A percentile compares a stretch with the other conserved stretches of the same genome.
Conservation (phyloP, 1,139 yeast species). For the Zygoascus meyerae region DNA sequence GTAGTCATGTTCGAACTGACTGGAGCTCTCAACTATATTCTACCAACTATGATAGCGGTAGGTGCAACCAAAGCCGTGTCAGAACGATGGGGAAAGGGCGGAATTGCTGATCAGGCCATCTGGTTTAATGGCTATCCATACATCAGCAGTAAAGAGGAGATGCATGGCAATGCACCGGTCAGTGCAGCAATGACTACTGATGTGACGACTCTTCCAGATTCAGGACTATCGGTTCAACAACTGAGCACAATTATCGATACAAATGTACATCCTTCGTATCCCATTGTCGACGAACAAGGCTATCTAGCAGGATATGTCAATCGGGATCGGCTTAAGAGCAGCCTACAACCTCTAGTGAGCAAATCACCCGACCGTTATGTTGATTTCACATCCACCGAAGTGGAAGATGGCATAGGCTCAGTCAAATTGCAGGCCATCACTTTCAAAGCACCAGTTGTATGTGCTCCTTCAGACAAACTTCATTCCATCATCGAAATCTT, state of each 20-base stretch:
- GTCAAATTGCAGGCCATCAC: neutral
- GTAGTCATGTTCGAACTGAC: constrained; percentile 96
- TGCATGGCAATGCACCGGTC: constrained; percentile 50
- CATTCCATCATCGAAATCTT: constrained; percentile 66
- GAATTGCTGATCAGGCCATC: constrained; percentile 95
- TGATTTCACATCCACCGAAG: constrained; percentile 8
- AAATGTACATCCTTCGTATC: constrained; percentile 37
- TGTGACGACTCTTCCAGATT: constrained; percentile 36
- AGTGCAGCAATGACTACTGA: constrained; percentile 60
- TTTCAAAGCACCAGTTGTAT: constrained; percentile 53
- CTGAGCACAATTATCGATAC: constrained; percentile 47
- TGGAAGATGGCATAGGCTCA: constrained; percentile 25
- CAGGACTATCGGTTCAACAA: constrained; percentile 35
- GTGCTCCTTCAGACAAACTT: constrained; percentile 50
- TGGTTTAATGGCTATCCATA: constrained; percentile 82
- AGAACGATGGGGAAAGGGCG: constrained; percentile 72
- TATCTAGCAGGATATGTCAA: constrained; percentile 34
- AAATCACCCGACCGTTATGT: constrained; percentile 11
- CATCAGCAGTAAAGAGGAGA: constrained; percentile 70
- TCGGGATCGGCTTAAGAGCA: constrained; percentile 30
- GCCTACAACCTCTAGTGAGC: constrained; percentile 13
- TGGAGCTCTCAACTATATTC: constrained; percentile 84
- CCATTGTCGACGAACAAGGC: constrained; percentile 25
- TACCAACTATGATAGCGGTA: constrained; percentile 95
- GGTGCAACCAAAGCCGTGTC: constrained; percentile 79